Evolutionary conservation across 306 rosid species (phyloP), one percentile per base, ranked within the genome.

Genomic region (Fragaria iinumae): DNA sequence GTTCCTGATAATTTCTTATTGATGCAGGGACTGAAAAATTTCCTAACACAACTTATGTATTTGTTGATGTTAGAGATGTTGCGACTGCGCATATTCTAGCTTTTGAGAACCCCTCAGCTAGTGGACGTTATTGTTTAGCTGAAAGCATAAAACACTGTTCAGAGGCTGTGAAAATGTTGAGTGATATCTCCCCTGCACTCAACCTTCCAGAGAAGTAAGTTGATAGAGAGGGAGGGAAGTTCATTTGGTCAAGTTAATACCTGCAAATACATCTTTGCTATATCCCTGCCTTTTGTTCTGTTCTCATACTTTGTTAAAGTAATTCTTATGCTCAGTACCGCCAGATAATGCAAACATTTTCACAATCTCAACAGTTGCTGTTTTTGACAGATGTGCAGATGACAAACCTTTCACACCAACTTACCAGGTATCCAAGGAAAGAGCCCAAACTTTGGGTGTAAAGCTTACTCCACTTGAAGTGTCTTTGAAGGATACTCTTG

Each of bases 31-130:
- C 75, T 2, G 73, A 74, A 57, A 81, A 56, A 38, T 91, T 80
- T 80, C 90, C 83, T 25, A 86, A 88, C 47, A 21, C 0, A 6
- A 10, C 65, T 71, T 12, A 47, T 23, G 82, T 81, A 75, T 91
- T 79, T 83, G 82, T 88, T 20, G 52, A 88, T 55, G 91, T 90
- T 55, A 85, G 82, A 83, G 91, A 92, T 83, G 93, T 88, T 76
- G 93, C 90, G 11, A 32, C 69, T 2, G 93, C 97, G 7, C 97
- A 89, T 76, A 83, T 91, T 79, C 71, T 60, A 29, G 91, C 91
- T 27, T 86, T 82, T 82, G 95, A 91, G 84, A 83, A 77, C 67
- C 67, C 85, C 79, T 85, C 93, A 5, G 90, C 94, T 7, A 80
- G 60, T 36, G 93, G 97, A 72, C 87, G 97, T 81, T 87, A 87